Evolutionary conservation across 2,329 filamentous ascomycete species (phyloP).

Genomic region (Daldinia eschscholtzii): DNA sequence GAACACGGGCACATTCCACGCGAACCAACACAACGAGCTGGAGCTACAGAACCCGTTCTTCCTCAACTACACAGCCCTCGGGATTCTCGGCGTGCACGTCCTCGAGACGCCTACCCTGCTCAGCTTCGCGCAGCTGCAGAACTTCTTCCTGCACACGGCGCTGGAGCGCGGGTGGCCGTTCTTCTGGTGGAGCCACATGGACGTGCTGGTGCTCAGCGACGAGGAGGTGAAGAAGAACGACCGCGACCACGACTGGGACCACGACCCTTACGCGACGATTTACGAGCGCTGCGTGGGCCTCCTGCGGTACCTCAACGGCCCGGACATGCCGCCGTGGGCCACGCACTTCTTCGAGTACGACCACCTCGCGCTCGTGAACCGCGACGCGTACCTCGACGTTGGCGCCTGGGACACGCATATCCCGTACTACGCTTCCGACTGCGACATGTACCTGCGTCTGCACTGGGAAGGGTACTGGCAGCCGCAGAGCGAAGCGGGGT

Average conservation of each 20-base stretch:
- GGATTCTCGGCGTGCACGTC: slow-evolving; percentile 63
- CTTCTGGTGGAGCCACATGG: slow-evolving; percentile 66
- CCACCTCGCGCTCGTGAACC: slow-evolving; percentile 63
- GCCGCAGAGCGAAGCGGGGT: slow-evolving; percentile 55
- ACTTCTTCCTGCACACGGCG: slow-evolving; percentile 60
- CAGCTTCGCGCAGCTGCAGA: slow-evolving; percentile 64
- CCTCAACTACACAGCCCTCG: slow-evolving; percentile 64
- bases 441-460: slow-evolving; percentile 60
- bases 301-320: slow-evolving; percentile 52
- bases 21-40: slow-evolving; percentile 60
- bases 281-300: slow-evolving; percentile 53
- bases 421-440: slow-evolving; percentile 62
- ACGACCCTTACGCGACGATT: slow-evolving; percentile 53
- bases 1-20: slow-evolving; percentile 66
- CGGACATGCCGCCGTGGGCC: slow-evolving; percentile 58
- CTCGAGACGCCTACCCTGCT: slow-evolving; percentile 62
- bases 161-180: slow-evolving; percentile 57
- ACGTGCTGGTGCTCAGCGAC: slow-evolving; percentile 59
- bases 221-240: slow-evolving; percentile 56
- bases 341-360: slow-evolving; percentile 65
- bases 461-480: slow-evolving; percentile 59
- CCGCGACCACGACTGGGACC: slow-evolving; percentile 54
- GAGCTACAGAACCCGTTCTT: slow-evolving; percentile 67
- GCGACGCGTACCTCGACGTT: slow-evolving; percentile 57
- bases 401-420: slow-evolving; percentile 65